These are phyloP conservation scores for Pseudoperonospora humuli DNA, from an alignment of 352 stramenopile genomes.

Conservation along the genomic window DNA sequence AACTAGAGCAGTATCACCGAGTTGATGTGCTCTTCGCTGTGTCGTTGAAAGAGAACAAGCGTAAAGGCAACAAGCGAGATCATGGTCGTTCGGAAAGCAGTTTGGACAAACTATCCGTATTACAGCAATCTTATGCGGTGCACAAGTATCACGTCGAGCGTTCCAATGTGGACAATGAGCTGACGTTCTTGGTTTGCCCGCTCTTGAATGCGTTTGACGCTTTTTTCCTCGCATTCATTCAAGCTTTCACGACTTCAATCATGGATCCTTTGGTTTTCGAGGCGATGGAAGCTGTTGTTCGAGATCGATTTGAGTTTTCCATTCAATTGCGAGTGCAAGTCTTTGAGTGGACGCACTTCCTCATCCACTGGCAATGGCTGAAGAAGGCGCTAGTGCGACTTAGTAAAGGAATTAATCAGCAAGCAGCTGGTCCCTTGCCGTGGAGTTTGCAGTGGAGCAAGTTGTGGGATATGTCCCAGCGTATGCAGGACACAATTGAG, in stretches of 20 bases:
- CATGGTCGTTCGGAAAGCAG: constrained; percentile 15
- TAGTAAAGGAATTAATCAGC: constrained; percentile 14
- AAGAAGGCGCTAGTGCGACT: constrained; percentile 53
- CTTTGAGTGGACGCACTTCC: constrained; percentile 76
- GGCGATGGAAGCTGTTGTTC: constrained; percentile 34
- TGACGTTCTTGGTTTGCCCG: constrained; percentile 66
- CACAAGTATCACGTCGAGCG: constrained; percentile 68
- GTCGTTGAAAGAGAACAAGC: constrained; percentile 9
- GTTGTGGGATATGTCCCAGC: constrained; percentile 62
- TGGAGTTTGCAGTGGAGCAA: constrained; percentile 32
- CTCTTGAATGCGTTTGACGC: constrained; percentile 55
- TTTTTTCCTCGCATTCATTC: constrained; percentile 32
- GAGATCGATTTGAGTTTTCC: constrained; percentile 70
- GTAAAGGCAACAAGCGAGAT: constrained; percentile 13
- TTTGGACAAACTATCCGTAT: constrained; percentile 42
- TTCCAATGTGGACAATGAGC: constrained; percentile 60
- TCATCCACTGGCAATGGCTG: constrained; percentile 77
- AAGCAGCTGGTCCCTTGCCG: not conserved
- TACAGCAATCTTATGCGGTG: constrained; percentile 82
- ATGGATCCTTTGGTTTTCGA: constrained; percentile 11
- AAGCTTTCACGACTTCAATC: not conserved
- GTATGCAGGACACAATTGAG: constrained; percentile 63
- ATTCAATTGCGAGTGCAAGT: constrained; percentile 48
- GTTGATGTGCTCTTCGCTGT: constrained; percentile 36
- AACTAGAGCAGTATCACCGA: constrained; percentile 51